Evolutionary conservation across 192 early-diverging fungal genomes (phyloP).

Genomic region (Backusella westeae): DNA sequence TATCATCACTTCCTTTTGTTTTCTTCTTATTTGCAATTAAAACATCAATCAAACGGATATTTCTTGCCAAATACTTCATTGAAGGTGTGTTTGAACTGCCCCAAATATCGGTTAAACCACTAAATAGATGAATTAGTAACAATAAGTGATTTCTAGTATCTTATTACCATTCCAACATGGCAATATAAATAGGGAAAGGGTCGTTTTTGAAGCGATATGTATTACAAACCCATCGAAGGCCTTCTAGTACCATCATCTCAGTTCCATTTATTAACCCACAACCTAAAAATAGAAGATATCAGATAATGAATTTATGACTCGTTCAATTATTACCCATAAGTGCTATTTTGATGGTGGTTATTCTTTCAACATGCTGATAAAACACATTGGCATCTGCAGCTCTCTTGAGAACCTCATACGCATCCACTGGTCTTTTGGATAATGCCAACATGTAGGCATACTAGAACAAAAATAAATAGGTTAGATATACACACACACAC

Average conservation of each 20-base stretch:
- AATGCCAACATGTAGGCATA: conserved; percentile 51
- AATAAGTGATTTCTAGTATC: background rate
- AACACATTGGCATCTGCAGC: conserved; percentile 61
- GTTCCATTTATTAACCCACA: conserved; percentile 33
- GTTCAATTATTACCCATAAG: conserved; percentile 52
- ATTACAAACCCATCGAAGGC: conserved; percentile 40
- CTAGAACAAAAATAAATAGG: conserved; percentile 32
- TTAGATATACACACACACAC: background rate
- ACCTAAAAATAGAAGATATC: conserved; percentile 17
- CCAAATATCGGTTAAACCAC: background rate
- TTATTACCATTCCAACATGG: conserved; percentile 41
- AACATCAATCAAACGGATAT: conserved; percentile 23
- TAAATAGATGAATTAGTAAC: background rate
- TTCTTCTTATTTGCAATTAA: background rate
- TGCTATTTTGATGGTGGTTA: conserved; percentile 41
- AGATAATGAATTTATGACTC: background rate
- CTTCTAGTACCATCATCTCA: conserved; percentile 28
- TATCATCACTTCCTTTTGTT: background rate
- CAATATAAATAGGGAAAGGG: conserved; percentile 49
- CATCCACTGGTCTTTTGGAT: conserved; percentile 52
- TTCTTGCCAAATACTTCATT: conserved; percentile 5
- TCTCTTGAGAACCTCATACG: conserved; percentile 51
- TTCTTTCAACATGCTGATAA: conserved; percentile 45
- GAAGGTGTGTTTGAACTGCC: background rate
- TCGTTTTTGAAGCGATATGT: conserved; percentile 36